A percentile compares a stretch with the other conserved stretches of the same genome.
These are phyloP conservation scores for Podospora anserina DNA, from an alignment of 495 filamentous ascomycete genomes.

Conservation along the genomic window DNA sequence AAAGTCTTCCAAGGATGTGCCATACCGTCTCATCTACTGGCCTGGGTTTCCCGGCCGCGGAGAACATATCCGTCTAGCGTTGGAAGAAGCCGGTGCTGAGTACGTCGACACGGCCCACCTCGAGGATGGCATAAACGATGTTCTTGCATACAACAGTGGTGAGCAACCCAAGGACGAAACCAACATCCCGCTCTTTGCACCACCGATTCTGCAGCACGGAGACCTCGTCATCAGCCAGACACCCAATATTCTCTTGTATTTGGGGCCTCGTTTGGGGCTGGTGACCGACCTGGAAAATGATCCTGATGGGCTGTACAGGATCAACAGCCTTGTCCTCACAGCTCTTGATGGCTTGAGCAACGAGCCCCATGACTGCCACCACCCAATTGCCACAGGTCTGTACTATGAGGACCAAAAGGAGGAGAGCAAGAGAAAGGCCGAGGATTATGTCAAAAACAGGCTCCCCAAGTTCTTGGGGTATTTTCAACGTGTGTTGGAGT, in stretches of 20 bases:
- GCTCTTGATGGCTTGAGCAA: conserved; percentile 62
- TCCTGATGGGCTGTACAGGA: conserved; percentile 47
- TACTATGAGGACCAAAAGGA: conserved; percentile 69
- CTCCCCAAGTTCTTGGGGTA: conserved; percentile 64
- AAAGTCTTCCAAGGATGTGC: conserved; percentile 41
- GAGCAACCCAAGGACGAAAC: conserved; percentile 37
- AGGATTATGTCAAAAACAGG: conserved; percentile 54
- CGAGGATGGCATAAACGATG: conserved; percentile 37
- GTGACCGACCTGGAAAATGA: conserved; percentile 39
- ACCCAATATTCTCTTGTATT: conserved; percentile 61
- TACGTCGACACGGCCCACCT: conserved; percentile 58
- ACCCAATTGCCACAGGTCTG: conserved; percentile 52
- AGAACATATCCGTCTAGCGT: conserved; percentile 60
- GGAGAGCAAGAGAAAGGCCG: conserved; percentile 49
- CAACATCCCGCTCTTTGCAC: conserved; percentile 61
- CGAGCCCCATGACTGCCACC: conserved; percentile 66
- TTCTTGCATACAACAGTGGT: conserved; percentile 35
- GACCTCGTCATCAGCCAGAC: conserved; percentile 60
- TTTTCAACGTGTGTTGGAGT: conserved; percentile 58
- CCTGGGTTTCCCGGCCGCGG: conserved; percentile 62
- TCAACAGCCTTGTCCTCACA: conserved; percentile 59
- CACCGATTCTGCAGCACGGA: conserved; percentile 57
- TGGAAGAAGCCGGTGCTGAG: conserved; percentile 57
- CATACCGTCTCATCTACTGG: conserved; percentile 63
- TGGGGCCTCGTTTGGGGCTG: conserved; percentile 54